Evolutionary conservation across 306 rosid species (phyloP).

Genomic region (Gastrolobium bilobum): DNA sequence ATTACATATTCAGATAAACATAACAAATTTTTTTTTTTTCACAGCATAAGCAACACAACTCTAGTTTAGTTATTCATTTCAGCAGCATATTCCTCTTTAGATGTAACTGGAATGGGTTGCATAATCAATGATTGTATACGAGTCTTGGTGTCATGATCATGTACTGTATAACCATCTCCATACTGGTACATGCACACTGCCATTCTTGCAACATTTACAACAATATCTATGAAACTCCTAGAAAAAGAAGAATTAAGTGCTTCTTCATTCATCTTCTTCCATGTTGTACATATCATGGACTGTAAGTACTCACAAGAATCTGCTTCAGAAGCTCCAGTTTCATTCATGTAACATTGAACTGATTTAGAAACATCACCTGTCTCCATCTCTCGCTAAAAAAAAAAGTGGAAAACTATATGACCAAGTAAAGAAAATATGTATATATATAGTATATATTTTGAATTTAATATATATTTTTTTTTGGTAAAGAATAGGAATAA

Average conservation of each 20-base stretch:
- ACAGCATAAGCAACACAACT: no score
- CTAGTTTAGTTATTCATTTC: no score
- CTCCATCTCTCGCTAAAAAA: neutral
- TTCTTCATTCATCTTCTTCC: slow-evolving; percentile 47
- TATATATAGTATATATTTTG: neutral
- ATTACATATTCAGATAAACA: no score
- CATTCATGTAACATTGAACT: slow-evolving; percentile 55
- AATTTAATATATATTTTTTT: no score
- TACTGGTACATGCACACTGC: neutral
- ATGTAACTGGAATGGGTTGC: neutral
- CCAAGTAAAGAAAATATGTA: neutral
- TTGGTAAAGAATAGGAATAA: neutral
- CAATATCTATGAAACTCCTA: slow-evolving; percentile 9
- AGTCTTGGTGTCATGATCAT: neutral
- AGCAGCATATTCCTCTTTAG: no score
- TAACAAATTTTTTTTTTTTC: no score
- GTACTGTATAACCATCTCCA: slow-evolving; percentile 2
- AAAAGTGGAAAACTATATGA: neutral
- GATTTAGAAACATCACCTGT: slow-evolving; percentile 48
- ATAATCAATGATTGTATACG: neutral
- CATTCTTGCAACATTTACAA: slow-evolving; percentile 8
- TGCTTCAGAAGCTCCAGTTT: slow-evolving; percentile 40
- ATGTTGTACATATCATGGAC: slow-evolving; percentile 17
- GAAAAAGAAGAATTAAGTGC: neutral
- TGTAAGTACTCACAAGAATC: slow-evolving; percentile 29